These are phyloP conservation scores for Harringtonia aguacate DNA, from an alignment of 2,329 filamentous ascomycete species.

Conservation along the genomic window DNA sequence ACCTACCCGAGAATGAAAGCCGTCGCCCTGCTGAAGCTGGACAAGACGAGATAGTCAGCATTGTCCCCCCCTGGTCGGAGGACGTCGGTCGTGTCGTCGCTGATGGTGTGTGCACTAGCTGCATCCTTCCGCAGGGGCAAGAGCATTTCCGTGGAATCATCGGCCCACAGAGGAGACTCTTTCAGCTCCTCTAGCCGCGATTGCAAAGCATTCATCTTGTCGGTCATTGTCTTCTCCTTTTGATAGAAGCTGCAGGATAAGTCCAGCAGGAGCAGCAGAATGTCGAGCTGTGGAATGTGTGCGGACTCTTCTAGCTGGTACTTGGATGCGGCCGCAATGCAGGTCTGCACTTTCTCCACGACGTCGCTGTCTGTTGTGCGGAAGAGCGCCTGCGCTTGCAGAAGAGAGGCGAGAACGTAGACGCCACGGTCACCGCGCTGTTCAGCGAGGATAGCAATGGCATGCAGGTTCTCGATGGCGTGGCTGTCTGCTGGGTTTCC, in stretches of 20 bases:
- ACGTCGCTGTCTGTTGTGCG: conserved; percentile 53
- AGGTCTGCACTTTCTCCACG: conserved; percentile 59
- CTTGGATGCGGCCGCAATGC: conserved; percentile 63
- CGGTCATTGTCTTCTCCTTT: conserved; percentile 42
- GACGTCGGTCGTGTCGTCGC: conserved; percentile 44
- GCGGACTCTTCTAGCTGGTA: conserved; percentile 57
- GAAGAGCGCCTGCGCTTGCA: conserved; percentile 61
- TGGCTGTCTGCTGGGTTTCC: conserved; percentile 49
- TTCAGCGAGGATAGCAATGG: conserved; percentile 48
- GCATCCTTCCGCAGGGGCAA: conserved; percentile 45
- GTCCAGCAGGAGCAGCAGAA: conserved; percentile 57
- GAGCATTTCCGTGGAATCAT: conserved; percentile 35
- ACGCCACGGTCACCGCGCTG: conserved; percentile 52
- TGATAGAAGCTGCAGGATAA: conserved; percentile 58
- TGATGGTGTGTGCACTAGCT: conserved; percentile 38
- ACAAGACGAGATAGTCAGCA: conserved; percentile 47
- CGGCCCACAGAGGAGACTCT: conserved; percentile 31
- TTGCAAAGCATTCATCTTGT: conserved; percentile 55
- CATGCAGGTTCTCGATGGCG: conserved; percentile 58
- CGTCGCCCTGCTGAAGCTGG: conserved; percentile 50
- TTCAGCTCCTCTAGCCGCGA: conserved; percentile 47
- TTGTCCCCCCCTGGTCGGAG: conserved; percentile 37
- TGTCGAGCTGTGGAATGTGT: conserved; percentile 54
- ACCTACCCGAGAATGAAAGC: conserved; percentile 44
- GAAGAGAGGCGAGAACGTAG: conserved; percentile 51